Evolutionary conservation across 139 green algal species (phyloP).

Genomic region (Coccomyxa sp.): DNA sequence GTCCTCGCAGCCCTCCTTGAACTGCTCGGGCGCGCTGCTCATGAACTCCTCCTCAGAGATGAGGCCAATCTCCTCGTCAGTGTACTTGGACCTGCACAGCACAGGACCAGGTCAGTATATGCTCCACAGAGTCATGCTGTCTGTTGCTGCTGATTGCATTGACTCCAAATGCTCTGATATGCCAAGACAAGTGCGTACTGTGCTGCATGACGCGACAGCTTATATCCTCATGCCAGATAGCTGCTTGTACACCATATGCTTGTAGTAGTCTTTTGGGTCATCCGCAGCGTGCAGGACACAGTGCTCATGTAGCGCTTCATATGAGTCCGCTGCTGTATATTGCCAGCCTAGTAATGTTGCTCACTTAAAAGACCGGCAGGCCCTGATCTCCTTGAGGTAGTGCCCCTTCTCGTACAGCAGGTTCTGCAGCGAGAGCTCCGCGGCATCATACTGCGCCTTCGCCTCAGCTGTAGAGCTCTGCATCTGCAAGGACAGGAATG

Average conservation of each 20-base stretch:
- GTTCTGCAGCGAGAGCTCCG: neutral
- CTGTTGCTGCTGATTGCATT: neutral
- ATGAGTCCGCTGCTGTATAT: neutral
- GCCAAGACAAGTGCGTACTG: neutral
- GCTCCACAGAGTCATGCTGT: neutral
- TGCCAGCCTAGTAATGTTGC: neutral
- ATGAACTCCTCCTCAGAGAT: neutral
- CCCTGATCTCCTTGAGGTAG: neutral
- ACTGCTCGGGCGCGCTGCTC: neutral
- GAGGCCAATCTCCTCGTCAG: neutral
- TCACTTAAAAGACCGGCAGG: neutral
- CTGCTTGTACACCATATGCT: neutral
- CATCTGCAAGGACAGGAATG: neutral
- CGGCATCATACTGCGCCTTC: neutral
- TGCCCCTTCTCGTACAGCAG: constrained; percentile 1
- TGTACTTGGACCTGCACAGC: constrained; percentile 5
- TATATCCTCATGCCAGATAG: neutral
- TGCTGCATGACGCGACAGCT: neutral
- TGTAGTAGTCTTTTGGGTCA: neutral
- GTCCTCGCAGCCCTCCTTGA: neutral
- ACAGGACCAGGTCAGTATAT: neutral
- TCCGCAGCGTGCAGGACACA: neutral
- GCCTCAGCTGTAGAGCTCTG: neutral
- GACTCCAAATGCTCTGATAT: neutral
- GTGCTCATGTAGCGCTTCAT: neutral